Evolutionary conservation across 169 alveolate species (phyloP), one percentile per base, ranked within the genome.

Genomic region (Plasmodium fragile): DNA sequence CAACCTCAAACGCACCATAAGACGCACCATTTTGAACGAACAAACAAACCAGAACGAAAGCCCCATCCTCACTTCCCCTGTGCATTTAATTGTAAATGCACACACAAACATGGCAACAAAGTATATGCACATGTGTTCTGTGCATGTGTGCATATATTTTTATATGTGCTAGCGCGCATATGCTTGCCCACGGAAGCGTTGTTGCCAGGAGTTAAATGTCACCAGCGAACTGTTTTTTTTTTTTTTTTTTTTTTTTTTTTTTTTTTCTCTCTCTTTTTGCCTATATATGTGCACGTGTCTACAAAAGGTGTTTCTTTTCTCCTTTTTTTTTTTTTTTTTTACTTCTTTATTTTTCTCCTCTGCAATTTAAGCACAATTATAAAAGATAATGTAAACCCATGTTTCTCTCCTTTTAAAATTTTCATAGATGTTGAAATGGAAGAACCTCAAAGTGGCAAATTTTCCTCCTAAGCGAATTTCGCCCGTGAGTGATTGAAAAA

Each of bases 401-500:
- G 83, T 41, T 41, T 78, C 53, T 78, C 55, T 32, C 69, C 32
- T 30, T 78, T 78, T 78, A 6, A 78, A 78, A 78, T 78, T 78
- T 41, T 78, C 83, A 41, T 78, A 78, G 49, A 36, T 43, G 53
- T 78, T 36, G 18, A 78, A 78, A 22, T 28, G 30, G 72, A 18
- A 78, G 25, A 78, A 78, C 7, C 39, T 78, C 7, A 43, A 36
- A 78, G 53, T 78, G 75, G 30, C 30, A 65, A 65, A 65, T 65
- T 7, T 65, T 18, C 18, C 11, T 65, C 30, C 36, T 16, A 18
- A 22, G n/a, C 0, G 53, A n/a, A 43, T 41, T 36, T 78, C 32
- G 83, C 34, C 10, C 32, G 10, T 16, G 49, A 39, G n/a, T n/a
- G 25, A 36, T 6, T 10, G 22, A 78, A 78, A 41, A 39, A n/a